These are phyloP conservation scores for Vitis labrusca DNA, from an alignment of 164 flowering plant genomes.

Conservation along the genomic window DNA sequence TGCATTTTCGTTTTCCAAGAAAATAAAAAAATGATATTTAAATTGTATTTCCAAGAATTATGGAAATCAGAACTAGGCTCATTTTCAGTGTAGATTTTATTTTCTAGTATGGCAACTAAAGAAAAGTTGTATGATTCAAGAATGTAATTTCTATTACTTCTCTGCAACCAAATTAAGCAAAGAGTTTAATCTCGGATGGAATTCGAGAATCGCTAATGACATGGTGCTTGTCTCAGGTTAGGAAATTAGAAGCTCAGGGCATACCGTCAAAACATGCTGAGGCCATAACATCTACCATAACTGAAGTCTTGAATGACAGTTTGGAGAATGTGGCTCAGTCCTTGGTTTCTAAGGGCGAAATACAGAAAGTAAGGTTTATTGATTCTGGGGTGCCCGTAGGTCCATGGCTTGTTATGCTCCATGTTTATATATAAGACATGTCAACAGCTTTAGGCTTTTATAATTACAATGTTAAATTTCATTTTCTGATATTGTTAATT, in stretches of 20 bases:
- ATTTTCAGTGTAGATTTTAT: too few species aligned
- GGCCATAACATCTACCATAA: constrained; percentile 64
- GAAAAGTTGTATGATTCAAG: too few species aligned
- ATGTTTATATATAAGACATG: not conserved
- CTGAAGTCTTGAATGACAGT: constrained; percentile 64
- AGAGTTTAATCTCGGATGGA: too few species aligned
- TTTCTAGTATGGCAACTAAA: too few species aligned
- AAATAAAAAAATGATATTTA: too few species aligned
- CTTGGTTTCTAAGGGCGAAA: constrained; percentile 57
- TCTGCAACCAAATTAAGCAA: too few species aligned
- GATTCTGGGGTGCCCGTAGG: not conserved
- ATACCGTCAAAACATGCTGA: constrained; percentile 76
- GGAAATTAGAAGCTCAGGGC: constrained; percentile 64
- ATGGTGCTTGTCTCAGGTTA: constrained; percentile 37
- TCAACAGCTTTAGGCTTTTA: not conserved
- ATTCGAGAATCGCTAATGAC: not conserved
- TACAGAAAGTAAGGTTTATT: constrained; percentile 48
- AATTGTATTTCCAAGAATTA: too few species aligned
- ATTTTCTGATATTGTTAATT: not conserved
- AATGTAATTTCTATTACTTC: too few species aligned
- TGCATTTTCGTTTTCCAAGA: too few species aligned
- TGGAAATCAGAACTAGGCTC: too few species aligned
- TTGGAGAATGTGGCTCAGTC: constrained; percentile 64
- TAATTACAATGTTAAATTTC: not conserved
- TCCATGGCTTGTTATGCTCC: not conserved